These are phyloP conservation scores for Lasiodiplodia gonubiensis DNA, from an alignment of 2,329 filamentous ascomycete genomes.

Conservation along the genomic window DNA sequence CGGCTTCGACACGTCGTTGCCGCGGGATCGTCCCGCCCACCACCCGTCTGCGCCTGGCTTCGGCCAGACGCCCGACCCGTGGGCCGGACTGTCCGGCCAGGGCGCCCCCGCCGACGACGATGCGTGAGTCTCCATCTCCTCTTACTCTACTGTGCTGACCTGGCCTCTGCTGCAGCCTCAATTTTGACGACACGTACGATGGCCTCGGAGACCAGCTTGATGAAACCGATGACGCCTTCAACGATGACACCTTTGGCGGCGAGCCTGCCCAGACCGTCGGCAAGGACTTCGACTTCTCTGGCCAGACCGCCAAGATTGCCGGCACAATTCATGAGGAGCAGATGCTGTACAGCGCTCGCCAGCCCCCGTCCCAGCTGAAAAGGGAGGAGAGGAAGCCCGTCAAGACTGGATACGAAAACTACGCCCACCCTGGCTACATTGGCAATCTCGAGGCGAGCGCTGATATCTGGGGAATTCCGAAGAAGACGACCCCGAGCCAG, in stretches of 20 bases:
- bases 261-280: slow-evolving; percentile 66
- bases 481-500: slow-evolving; percentile 52
- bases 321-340: slow-evolving; percentile 91
- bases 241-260: slow-evolving; percentile 86
- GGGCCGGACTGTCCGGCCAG: slow-evolving; percentile 75
- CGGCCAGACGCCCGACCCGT: slow-evolving; percentile 82
- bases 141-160: slow-evolving; percentile 52
- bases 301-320: slow-evolving; percentile 85
- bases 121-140: slow-evolving; percentile 52
- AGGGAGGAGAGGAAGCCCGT: slow-evolving; percentile 63
- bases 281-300: slow-evolving; percentile 97
- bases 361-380: slow-evolving; percentile 61
- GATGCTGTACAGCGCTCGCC: slow-evolving; percentile 77
- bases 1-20: slow-evolving; percentile 76
- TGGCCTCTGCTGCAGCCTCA: slow-evolving; percentile 59
- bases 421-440: slow-evolving; percentile 81
- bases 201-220: slow-evolving; percentile 89
- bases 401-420: slow-evolving; percentile 89
- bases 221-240: slow-evolving; percentile 91
- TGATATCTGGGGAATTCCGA: slow-evolving; percentile 84
- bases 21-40: slow-evolving; percentile 64
- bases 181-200: slow-evolving; percentile 98
- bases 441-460: slow-evolving; percentile 92
- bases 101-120: slow-evolving; percentile 62
- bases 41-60: slow-evolving; percentile 77